Conservation (phyloP, 2,329 filamentous ascomycete species). For the Ophiognomonia clavigignenti-juglandacearum region DNA sequence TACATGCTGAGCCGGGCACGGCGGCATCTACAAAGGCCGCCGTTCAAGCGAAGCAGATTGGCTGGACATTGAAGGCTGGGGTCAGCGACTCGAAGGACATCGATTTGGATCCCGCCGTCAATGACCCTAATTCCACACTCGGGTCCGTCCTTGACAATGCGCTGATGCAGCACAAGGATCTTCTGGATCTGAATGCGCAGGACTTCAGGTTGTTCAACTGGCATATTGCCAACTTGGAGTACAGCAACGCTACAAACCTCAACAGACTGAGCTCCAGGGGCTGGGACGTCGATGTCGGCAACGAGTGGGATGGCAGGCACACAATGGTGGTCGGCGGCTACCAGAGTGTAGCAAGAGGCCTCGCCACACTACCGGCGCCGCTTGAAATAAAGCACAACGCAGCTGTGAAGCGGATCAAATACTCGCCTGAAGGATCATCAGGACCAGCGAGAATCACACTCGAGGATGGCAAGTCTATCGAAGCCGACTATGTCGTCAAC, state of each 20-base stretch:
- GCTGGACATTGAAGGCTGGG: constrained; percentile 70
- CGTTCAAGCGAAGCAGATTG: constrained; percentile 72
- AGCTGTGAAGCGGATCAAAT: constrained; percentile 65
- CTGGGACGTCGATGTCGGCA: constrained; percentile 97
- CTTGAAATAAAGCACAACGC: constrained; percentile 73
- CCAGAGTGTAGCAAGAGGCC: constrained; percentile 82
- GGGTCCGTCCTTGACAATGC: constrained; percentile 90
- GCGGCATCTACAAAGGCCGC: constrained; percentile 68
- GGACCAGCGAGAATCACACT: constrained; percentile 63
- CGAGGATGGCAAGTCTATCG: constrained; percentile 68
- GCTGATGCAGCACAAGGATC: constrained; percentile 78
- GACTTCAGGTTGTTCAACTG: constrained; percentile 92
- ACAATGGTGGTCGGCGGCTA: constrained; percentile 93
- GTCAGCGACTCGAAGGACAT: constrained; percentile 62
- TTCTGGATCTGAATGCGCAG: constrained; percentile 78
- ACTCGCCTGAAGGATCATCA: constrained; percentile 45
- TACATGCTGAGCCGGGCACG: constrained; percentile 66
- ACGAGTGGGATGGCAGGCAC: constrained; percentile 94
- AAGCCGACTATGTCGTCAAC: constrained; percentile 87
- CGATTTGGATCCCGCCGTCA: constrained; percentile 63
- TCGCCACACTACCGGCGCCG: constrained; percentile 70
- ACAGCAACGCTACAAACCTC: constrained; percentile 89
- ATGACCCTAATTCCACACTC: constrained; percentile 64
- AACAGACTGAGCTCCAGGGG: constrained; percentile 80
- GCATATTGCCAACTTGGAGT: constrained; percentile 98